Percentiles rank a stretch among this genome's conserved stretches.
Evolutionary conservation across 768 basidiomycete genomes (phyloP).

Genomic region (Podaxis sp.): DNA sequence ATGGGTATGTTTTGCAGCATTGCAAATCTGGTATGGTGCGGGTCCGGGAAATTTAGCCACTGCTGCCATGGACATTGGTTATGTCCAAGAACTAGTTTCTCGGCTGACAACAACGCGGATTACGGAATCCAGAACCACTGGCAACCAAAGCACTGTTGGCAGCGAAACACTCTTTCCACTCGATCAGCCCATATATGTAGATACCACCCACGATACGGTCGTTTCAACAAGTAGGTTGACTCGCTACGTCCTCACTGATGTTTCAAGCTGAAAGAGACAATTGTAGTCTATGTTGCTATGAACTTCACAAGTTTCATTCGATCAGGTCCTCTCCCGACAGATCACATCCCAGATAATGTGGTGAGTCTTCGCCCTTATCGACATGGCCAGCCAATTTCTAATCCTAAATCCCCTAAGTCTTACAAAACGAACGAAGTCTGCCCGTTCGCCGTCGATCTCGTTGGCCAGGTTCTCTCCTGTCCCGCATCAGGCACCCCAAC

Average conservation of each 20-base stretch:
- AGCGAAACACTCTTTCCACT: slow-evolving; percentile 51
- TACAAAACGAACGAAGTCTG: slow-evolving; percentile 26
- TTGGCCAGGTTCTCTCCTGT: slow-evolving; percentile 46
- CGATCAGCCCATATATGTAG: slow-evolving; percentile 59
- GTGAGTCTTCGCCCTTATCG: slow-evolving; percentile 48
- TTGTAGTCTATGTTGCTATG: slow-evolving; percentile 62
- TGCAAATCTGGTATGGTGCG: slow-evolving; percentile 58
- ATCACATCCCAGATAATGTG: slow-evolving; percentile 53
- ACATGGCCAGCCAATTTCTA: slow-evolving; percentile 37
- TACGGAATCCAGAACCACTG: slow-evolving; percentile 49
- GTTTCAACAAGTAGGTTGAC: slow-evolving; percentile 49
- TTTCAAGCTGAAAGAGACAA: not conserved
- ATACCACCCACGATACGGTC: slow-evolving; percentile 72
- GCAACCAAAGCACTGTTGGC: slow-evolving; percentile 63
- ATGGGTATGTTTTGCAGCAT: slow-evolving; percentile 29
- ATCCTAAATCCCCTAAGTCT: slow-evolving; percentile 28
- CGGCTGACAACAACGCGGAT: slow-evolving; percentile 62
- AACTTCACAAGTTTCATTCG: slow-evolving; percentile 63
- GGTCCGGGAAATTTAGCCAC: slow-evolving; percentile 68
- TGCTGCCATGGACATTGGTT: slow-evolving; percentile 60
- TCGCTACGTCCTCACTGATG: not conserved
- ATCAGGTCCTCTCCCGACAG: slow-evolving; percentile 57
- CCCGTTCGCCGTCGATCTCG: slow-evolving; percentile 31
- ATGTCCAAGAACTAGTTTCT: slow-evolving; percentile 66
- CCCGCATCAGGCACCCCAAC: slow-evolving; percentile 20